A percentile compares a stretch with the other conserved stretches of the same genome.
Conservation (phyloP, 1,284 basidiomycete species). For the Ceratobasidium sp. region DNA sequence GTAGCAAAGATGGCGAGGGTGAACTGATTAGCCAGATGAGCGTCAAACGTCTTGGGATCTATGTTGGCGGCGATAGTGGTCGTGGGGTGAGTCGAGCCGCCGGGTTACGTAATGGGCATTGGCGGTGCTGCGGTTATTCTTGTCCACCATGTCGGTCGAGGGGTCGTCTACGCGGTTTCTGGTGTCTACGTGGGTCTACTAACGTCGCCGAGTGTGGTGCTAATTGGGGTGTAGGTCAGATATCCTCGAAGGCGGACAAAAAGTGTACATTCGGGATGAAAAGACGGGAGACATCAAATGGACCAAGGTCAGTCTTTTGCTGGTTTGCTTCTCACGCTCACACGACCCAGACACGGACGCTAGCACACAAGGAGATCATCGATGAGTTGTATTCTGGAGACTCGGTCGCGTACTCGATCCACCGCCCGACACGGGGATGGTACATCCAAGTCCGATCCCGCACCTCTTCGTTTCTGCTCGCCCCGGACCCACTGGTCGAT, state of each 20-base stretch:
- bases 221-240: conserved; percentile 11
- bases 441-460: conserved; percentile 17
- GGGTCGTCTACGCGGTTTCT: background rate
- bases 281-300: conserved; percentile 24
- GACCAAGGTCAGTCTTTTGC: conserved; percentile 18
- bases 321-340: background rate
- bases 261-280: conserved; percentile 27
- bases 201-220: conserved; percentile 5
- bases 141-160: background rate
- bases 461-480: conserved; percentile 2
- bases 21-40: conserved; percentile 11
- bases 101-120: conserved; percentile 20
- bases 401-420: conserved; percentile 17
- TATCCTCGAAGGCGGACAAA: conserved; percentile 27
- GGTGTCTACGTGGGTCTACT: conserved; percentile 15
- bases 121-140: background rate
- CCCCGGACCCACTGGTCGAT: conserved; percentile 4
- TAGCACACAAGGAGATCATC: conserved; percentile 30
- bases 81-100: background rate
- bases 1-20: conserved; percentile 16
- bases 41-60: background rate
- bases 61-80: background rate
- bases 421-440: conserved; percentile 33
- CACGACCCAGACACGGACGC: conserved; percentile 6
- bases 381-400: conserved; percentile 21